Percentiles rank a stretch among this genome's conserved stretches.
These are phyloP conservation scores for Rhododendron mucronatum DNA, from an alignment of 148 eudicot genomes.

Conservation along the genomic window DNA sequence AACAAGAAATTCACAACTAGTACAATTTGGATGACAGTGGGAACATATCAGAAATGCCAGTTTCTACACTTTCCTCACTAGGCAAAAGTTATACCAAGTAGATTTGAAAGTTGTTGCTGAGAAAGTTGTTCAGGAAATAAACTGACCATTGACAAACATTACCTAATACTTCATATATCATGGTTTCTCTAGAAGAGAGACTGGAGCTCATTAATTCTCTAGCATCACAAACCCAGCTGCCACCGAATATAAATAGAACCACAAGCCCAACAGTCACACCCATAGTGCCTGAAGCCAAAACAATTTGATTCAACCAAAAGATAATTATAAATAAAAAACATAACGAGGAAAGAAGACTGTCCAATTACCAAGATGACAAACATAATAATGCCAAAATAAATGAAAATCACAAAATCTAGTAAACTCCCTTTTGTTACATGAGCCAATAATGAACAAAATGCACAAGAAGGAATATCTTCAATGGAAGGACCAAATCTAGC, in stretches of 20 bases:
- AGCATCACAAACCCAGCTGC: conserved; percentile 34
- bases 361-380: background rate
- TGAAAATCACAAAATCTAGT: background rate
- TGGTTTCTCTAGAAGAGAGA: background rate
- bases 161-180: conserved; percentile 23
- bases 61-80: background rate
- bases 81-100: background rate
- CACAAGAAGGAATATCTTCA: background rate
- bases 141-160: background rate
- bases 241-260: conserved; percentile 23
- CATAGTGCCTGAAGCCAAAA: conserved; percentile 27
- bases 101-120: background rate
- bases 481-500: background rate
- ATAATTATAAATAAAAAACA: background rate
- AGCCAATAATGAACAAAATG: background rate
- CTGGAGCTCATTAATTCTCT: conserved; percentile 24
- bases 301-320: background rate
- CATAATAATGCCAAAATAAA: background rate
- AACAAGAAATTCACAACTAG: background rate
- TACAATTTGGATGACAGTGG: background rate
- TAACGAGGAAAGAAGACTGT: background rate
- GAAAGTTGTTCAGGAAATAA: too few species aligned
- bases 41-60: background rate
- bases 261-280: conserved; percentile 24
- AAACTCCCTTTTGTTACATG: background rate